These are phyloP conservation scores for Tubosaeta sp. DNA, from an alignment of 768 basidiomycete genomes.

Conservation along the genomic window DNA sequence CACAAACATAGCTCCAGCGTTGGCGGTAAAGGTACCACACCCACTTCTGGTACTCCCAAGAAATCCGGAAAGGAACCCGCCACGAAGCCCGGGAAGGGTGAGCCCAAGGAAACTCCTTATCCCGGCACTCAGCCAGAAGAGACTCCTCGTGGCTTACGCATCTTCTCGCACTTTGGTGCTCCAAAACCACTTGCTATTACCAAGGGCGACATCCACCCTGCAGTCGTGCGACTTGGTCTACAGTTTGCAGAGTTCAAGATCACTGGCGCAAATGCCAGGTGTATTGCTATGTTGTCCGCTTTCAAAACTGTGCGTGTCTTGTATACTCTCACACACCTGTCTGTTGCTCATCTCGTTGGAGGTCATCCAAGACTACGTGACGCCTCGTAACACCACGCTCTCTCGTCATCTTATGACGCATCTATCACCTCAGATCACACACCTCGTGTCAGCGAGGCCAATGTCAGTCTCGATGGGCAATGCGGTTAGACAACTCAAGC, in stretches of 20 bases:
- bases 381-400: slow-evolving; percentile 81
- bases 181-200: slow-evolving; percentile 51
- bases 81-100: slow-evolving; percentile 20
- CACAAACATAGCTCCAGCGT: slow-evolving; percentile 22
- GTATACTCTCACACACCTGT: background rate
- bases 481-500: slow-evolving; percentile 88
- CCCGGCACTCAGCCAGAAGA: slow-evolving; percentile 33
- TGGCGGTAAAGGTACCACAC: slow-evolving; percentile 15
- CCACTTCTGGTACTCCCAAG: slow-evolving; percentile 17
- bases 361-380: slow-evolving; percentile 90
- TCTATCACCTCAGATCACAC: slow-evolving; percentile 88
- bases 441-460: slow-evolving; percentile 81
- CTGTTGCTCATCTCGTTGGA: slow-evolving; percentile 28
- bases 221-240: slow-evolving; percentile 78
- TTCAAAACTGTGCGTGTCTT: slow-evolving; percentile 77
- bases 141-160: slow-evolving; percentile 59
- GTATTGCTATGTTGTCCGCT: slow-evolving; percentile 85
- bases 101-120: slow-evolving; percentile 23
- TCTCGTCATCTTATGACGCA: slow-evolving; percentile 90
- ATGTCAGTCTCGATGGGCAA: slow-evolving; percentile 95
- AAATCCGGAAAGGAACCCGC: slow-evolving; percentile 22
- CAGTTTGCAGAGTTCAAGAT: slow-evolving; percentile 92
- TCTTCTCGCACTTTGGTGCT: slow-evolving; percentile 83
- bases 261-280: slow-evolving; percentile 91
- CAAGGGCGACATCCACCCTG: slow-evolving; percentile 90